Conservation (phyloP, 1,284 basidiomycete genomes). For the Rhodofomes roseus region DNA sequence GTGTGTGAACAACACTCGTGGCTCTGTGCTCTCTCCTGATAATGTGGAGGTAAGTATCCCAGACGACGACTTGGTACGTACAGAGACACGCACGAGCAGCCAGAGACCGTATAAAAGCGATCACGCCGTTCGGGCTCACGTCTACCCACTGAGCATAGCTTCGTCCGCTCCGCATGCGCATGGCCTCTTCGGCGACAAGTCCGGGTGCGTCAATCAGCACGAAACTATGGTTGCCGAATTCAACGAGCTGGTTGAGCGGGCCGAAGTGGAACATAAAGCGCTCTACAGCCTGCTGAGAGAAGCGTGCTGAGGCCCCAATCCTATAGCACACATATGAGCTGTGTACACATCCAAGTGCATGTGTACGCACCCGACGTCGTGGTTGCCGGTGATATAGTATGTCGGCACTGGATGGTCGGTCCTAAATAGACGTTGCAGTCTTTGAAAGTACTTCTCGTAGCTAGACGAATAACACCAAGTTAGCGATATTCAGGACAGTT, state of each 20-base stretch:
- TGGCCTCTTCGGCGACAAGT: slow-evolving; percentile 78
- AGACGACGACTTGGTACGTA: too few relatives aligned
- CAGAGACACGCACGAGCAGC: slow-evolving; percentile 38
- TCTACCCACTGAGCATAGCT: slow-evolving; percentile 57
- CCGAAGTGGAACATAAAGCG: slow-evolving; percentile 73
- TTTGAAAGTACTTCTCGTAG: slow-evolving; percentile 62
- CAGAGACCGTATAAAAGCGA: slow-evolving; percentile 64
- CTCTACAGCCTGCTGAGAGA: slow-evolving; percentile 55
- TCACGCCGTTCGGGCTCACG: slow-evolving; percentile 48
- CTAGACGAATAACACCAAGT: slow-evolving; percentile 34
- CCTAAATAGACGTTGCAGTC: slow-evolving; percentile 70
- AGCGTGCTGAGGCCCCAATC: slow-evolving; percentile 52
- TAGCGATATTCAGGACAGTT: too few relatives aligned
- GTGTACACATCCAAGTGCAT: background rate
- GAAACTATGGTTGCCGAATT: slow-evolving; percentile 68
- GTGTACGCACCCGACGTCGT: slow-evolving; percentile 69
- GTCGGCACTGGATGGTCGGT: slow-evolving; percentile 37
- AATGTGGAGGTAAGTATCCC: background rate
- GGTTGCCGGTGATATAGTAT: slow-evolving; percentile 85
- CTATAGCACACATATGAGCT: slow-evolving; percentile 7
- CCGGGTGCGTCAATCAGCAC: slow-evolving; percentile 74
- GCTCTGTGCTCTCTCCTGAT: slow-evolving; percentile 12
- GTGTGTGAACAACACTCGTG: slow-evolving; percentile 53
- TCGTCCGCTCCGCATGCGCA: slow-evolving; percentile 45
- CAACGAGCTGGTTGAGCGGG: slow-evolving; percentile 47